Base-by-base conservation (phyloP, 2,329 filamentous ascomycete species). In the Penicillium nordicum region DNA sequence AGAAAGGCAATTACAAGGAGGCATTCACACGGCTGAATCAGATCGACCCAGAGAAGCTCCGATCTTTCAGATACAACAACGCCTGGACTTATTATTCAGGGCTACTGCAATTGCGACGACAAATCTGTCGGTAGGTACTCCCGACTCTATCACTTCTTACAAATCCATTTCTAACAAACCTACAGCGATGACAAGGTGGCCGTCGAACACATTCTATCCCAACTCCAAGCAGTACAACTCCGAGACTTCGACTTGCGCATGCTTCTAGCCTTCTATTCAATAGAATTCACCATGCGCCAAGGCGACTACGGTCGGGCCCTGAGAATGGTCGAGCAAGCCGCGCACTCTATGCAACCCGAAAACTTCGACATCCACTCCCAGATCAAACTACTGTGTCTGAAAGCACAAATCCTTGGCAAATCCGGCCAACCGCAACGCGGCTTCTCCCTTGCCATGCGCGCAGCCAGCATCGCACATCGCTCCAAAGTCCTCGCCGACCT, bases 1-100 rank as follows among this genome's bases (percentile, higher is more conserved):
- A 86, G 55, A 81, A 78, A 45, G 92, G 93, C 1, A 81, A 80
- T 32, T 95, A 92, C 67, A 82, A 86, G 23, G 82, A 88, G 48
- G 90, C 88, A 0, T 79, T 87, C 50, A 74, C 77, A 12, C 78
- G 79, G 27, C 76, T 93, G 44, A 81, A 87, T 51, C 76, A 77
- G 29, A 72, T 91, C 18, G 81, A 87, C 49, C 76, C 80, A 3
- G 82, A 87, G 56, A 77, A 82, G 4, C 79, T 89, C 38, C 85
- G 88, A 4, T 87, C 89, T 0, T 83, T 92, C 70, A 96, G 92
- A 72, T 82, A 88, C 18, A 86, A 88, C 61, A 90, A 95, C 56
- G 69, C 74, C 50, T 77, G 77, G 72, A 70, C 68, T 6, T 76
- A 75, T 52, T 76, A 74, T 45, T 70, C 71, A 4, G 76, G 78